Base-by-base conservation (phyloP, 768 basidiomycete genomes). In the Macrocybe gigantea region DNA sequence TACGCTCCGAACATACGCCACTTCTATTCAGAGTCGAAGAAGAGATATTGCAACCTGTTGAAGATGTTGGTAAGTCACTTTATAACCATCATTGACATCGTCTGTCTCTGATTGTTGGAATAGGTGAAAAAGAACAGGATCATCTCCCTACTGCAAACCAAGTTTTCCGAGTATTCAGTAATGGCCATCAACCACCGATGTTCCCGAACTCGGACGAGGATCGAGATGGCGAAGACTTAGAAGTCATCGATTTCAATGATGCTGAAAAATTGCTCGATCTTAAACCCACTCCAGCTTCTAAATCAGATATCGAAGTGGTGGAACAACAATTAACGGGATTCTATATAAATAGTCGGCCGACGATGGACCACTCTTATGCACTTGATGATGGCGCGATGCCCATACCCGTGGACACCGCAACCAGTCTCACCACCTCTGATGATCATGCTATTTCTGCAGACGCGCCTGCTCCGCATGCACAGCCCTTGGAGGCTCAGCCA, bases 71-170 rank as follows among this genome's bases (percentile, higher is more conserved):
- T 80, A 41, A 45, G 78, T 70, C 14, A 41, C 45, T 42, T 34
- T 31, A 38, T 32, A 33, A 35, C 38, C 46, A 6, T 45, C 10
- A 12, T 15, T 58, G 7, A 48, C 36, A 36, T 36, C 30, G 36
- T 41, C 35, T 41, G 41, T 29, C 30, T 40, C 13, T 13, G 32
- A 46, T 5, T 13, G 5, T 54, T 42, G 40, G 3, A 43, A 9
- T 58, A 77, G 80, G 67, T 14, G 75, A 77, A 36, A 66, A 71
- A 30, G 73, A 79, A 44, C 55, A 72, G 38, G 78, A 73, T 40
- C 76, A 80, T 62, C 70, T 78, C 5, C 87, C 88, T 5, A 90
- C 87, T 4, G 85, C 86, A 0, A 77, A 83, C n/a, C 73, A 69
- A 7, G 78, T 91, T 22, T 66, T 75, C 30, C 78, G 72, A 2